These are phyloP conservation scores for Coriaria nepalensis DNA, from an alignment of 306 rosid species.

Conservation along the genomic window DNA sequence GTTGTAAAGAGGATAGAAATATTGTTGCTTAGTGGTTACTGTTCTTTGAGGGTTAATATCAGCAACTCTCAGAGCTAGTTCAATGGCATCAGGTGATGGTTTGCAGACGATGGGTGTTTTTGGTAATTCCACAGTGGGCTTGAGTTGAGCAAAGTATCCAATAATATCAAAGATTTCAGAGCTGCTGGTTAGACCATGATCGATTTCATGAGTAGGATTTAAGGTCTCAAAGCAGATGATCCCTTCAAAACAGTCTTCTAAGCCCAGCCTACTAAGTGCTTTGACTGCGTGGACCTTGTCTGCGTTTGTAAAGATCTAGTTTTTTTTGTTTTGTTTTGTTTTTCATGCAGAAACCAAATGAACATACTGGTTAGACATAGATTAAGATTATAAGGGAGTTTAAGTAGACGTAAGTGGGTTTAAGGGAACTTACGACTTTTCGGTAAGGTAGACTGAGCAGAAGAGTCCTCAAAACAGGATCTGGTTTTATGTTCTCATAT, in stretches of 20 bases:
- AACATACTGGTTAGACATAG: too few relatives aligned
- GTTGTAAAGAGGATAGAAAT: not conserved
- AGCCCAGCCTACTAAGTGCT: constrained; percentile 70
- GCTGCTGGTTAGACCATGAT: constrained; percentile 17
- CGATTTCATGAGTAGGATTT: constrained; percentile 43
- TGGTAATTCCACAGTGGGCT: constrained; percentile 34
- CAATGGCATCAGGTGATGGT: constrained; percentile 54
- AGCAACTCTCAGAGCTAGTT: constrained; percentile 66
- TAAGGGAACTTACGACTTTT: constrained; percentile 43
- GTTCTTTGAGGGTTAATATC: constrained; percentile 67
- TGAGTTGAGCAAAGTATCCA: constrained; percentile 48
- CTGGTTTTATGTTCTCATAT: constrained; percentile 72
- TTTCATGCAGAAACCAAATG: not conserved
- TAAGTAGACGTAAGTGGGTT: not conserved
- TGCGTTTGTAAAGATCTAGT: constrained; percentile 83
- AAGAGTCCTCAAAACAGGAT: constrained; percentile 61
- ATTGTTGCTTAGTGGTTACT: constrained; percentile 40
- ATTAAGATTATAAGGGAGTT: constrained; percentile 1
- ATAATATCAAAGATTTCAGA: constrained; percentile 60
- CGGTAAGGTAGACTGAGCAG: constrained; percentile 61
- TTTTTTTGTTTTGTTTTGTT: too few relatives aligned
- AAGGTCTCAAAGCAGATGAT: constrained; percentile 88
- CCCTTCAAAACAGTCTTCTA: constrained; percentile 86
- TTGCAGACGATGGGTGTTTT: constrained; percentile 78
- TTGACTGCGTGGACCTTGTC: constrained; percentile 65